Evolutionary conservation across 306 rosid genomes (phyloP).

Genomic region (Morella rubra): DNA sequence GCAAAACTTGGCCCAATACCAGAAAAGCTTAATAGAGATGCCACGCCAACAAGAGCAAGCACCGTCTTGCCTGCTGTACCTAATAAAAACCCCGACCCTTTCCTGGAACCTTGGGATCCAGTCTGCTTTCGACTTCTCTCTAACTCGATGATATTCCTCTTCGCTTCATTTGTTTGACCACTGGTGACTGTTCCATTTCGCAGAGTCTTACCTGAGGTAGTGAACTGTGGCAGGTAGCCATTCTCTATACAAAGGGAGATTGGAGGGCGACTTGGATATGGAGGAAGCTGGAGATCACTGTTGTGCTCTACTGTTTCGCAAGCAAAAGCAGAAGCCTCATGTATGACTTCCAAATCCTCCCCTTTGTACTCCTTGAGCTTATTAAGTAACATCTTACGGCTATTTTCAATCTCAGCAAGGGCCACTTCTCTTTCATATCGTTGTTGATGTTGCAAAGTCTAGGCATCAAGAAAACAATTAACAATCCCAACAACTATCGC

Average conservation of each 20-base stretch:
- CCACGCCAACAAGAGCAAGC: slow-evolving; percentile 66
- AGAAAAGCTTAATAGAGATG: slow-evolving; percentile 62
- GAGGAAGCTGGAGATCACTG: slow-evolving; percentile 85
- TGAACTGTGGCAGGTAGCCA: slow-evolving; percentile 41
- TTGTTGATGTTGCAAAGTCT: slow-evolving; percentile 81
- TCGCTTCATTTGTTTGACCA: slow-evolving; percentile 35
- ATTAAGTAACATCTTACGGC: slow-evolving; percentile 74
- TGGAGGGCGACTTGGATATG: slow-evolving; percentile 73
- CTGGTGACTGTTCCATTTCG: slow-evolving; percentile 51
- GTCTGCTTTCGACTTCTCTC: slow-evolving; percentile 33
- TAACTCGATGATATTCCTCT: slow-evolving; percentile 35
- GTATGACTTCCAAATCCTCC: slow-evolving; percentile 72
- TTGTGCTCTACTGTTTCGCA: slow-evolving; percentile 78
- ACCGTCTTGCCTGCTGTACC: slow-evolving; percentile 65
- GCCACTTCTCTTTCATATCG: slow-evolving; percentile 77
- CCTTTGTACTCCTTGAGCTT: slow-evolving; percentile 83
- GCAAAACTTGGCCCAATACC: slow-evolving; percentile 62
- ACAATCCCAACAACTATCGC: slow-evolving; percentile 5
- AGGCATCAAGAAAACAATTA: slow-evolving; percentile 26
- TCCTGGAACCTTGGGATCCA: slow-evolving; percentile 40
- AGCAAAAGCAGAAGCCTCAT: slow-evolving; percentile 86
- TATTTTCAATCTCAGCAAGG: slow-evolving; percentile 79
- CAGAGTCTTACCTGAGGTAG: slow-evolving; percentile 42
- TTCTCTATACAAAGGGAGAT: slow-evolving; percentile 47
- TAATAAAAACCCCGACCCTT: slow-evolving; percentile 47